Conservation (phyloP, 306 rosid genomes). For the Carpinus viminea region DNA sequence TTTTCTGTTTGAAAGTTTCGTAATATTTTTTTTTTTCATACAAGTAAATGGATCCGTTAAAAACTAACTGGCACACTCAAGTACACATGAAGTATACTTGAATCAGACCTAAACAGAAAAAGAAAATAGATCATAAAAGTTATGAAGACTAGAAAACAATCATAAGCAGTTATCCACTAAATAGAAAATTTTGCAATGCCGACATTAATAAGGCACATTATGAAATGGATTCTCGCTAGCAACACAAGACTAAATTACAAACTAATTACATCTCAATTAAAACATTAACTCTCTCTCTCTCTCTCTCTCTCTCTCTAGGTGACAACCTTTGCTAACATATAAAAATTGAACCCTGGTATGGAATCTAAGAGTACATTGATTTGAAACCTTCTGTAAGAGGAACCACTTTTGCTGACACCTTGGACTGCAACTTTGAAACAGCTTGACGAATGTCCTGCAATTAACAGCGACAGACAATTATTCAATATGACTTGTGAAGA, state of each 20-base stretch:
- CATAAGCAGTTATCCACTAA: no score
- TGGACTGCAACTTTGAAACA: constrained; percentile 73
- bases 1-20: not conserved
- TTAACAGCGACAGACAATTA: not conserved
- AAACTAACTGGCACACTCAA: no score
- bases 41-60: no score
- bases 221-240: not conserved
- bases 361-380: constrained; percentile 49
- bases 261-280: not conserved
- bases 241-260: not conserved
- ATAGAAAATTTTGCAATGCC: no score
- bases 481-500: constrained; percentile 1
- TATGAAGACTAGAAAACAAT: no score
- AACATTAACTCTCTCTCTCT: not conserved
- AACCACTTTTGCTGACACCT: constrained; percentile 72
- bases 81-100: no score
- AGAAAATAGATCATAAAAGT: no score
- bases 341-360: constrained; percentile 7
- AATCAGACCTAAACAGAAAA: no score
- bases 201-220: not conserved
- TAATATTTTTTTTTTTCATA: no score
- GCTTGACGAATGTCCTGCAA: constrained; percentile 88
- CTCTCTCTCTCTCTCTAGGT: constrained; percentile 6
- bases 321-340: not conserved
- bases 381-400: constrained; percentile 92